Percentiles rank a stretch among this genome's conserved stretches.
Evolutionary conservation across 257 asterid species (phyloP).

Genomic region (Solanum dulcamara): DNA sequence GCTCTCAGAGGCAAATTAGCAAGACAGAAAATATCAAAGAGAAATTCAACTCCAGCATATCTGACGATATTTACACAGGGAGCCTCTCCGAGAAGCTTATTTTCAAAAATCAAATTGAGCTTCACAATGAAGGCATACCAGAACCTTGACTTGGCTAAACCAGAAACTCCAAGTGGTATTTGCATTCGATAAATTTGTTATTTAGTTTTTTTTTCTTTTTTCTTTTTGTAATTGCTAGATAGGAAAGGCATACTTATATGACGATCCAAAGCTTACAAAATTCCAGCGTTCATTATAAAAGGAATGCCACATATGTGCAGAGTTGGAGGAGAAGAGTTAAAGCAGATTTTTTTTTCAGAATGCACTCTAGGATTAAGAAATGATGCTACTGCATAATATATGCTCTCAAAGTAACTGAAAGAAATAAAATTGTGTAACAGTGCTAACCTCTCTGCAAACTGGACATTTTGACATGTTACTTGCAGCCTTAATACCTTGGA

Average conservation of each 20-base stretch:
- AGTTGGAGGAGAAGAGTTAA: background rate
- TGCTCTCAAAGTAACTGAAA: background rate
- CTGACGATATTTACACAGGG: background rate
- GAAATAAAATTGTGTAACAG: background rate
- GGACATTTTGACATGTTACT: slow-evolving; percentile 55
- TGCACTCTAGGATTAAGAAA: background rate
- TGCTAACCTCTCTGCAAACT: slow-evolving; percentile 64
- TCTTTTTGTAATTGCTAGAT: background rate
- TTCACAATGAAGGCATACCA: background rate
- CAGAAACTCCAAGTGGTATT: background rate
- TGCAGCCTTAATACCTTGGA: slow-evolving; percentile 62
- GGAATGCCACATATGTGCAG: background rate
- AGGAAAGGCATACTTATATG: background rate
- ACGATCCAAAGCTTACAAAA: background rate
- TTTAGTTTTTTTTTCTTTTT: background rate
- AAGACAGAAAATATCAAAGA: background rate
- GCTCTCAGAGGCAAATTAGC: background rate
- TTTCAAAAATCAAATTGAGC: background rate
- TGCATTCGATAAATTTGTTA: background rate
- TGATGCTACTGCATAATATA: background rate
- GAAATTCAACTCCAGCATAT: background rate
- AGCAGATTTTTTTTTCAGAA: background rate
- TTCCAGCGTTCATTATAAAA: background rate
- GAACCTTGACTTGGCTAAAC: background rate
- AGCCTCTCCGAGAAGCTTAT: background rate